phyloP scores from a whole-genome alignment of 2,329 filamentous ascomycete species.

The Xylariaceae sp. region DNA sequence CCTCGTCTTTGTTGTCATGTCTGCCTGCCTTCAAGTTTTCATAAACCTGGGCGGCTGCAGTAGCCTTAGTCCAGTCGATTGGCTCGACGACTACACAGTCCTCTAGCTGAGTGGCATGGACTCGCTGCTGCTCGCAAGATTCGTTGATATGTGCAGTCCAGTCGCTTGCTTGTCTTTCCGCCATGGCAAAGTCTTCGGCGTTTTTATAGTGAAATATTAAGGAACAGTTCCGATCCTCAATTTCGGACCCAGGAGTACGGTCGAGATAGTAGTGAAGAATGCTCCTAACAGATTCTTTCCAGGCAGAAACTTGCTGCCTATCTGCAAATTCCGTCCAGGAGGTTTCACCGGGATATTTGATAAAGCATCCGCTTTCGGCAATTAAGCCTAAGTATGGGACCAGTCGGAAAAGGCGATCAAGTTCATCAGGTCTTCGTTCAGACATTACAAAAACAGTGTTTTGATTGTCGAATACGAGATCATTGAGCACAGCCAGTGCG shows the following conservation, averaged over 20 bases:
- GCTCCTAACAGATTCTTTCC: conserved; percentile 82
- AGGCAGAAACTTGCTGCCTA: conserved; percentile 69
- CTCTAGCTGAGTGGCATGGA: conserved; percentile 82
- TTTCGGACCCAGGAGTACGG: conserved; percentile 83
- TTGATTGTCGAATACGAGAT: conserved; percentile 77
- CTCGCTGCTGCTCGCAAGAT: conserved; percentile 80
- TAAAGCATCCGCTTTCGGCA: conserved; percentile 92
- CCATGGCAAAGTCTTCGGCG: conserved; percentile 76
- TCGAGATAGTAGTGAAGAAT: conserved; percentile 91
- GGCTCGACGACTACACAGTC: conserved; percentile 85
- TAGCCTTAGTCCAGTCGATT: conserved; percentile 84
- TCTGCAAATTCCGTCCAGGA: conserved; percentile 83
- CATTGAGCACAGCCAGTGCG: conserved; percentile 81
- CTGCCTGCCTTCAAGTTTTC: conserved; percentile 55
- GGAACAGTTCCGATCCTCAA: conserved; percentile 91
- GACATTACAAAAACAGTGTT: conserved; percentile 97
- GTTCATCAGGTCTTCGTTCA: conserved; percentile 82
- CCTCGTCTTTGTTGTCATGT: conserved; percentile 39
- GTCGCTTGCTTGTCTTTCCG: conserved; percentile 81
- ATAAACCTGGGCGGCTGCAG: conserved; percentile 78
- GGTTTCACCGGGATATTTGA: conserved; percentile 71
- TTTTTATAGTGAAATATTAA: conserved; percentile 89
- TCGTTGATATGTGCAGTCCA: conserved; percentile 96
- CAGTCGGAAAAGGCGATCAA: conserved; percentile 83
- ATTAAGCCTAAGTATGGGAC: conserved; percentile 87